A percentile compares a stretch with the other conserved stretches of the same genome.
phyloP scores from a whole-genome alignment of 495 filamentous ascomycete genomes.

The Trichocladium uniseriatum region DNA sequence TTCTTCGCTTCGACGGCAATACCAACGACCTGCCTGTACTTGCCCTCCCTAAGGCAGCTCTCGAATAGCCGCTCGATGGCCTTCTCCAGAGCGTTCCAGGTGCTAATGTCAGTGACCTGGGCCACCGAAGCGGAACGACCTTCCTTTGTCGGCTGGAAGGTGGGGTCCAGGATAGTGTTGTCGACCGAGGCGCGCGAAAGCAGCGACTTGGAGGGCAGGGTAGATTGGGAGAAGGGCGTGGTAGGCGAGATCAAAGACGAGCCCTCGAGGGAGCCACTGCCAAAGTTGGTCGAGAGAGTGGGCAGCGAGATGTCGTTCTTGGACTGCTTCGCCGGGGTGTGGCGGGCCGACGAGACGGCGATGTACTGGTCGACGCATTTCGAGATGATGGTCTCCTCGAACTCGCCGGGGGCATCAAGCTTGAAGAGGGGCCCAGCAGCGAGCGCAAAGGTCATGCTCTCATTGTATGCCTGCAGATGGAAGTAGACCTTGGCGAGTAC shows the following conservation, averaged over 20 bases:
- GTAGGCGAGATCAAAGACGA: constrained; percentile 74
- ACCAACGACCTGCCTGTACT: constrained; percentile 95
- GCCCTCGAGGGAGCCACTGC: constrained; percentile 48
- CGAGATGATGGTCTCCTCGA: constrained; percentile 96
- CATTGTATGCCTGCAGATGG: constrained; percentile 95
- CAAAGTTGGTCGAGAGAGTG: constrained; percentile 66
- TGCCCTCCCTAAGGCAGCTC: constrained; percentile 73
- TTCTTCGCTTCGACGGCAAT: constrained; percentile 95
- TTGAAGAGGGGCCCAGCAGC: constrained; percentile 93
- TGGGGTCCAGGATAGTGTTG: constrained; percentile 50
- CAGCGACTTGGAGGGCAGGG: constrained; percentile 85
- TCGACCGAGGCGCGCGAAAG: constrained; percentile 57
- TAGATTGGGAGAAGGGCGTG: constrained; percentile 87
- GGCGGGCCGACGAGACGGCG: constrained; percentile 63
- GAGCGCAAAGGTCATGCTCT: constrained; percentile 97
- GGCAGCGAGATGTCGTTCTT: constrained; percentile 46
- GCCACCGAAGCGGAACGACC: constrained; percentile 39
- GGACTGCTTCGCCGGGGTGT: constrained; percentile 40
- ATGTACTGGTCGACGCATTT: constrained; percentile 99
- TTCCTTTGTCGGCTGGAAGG: constrained; percentile 48
- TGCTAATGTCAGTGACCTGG: constrained; percentile 36
- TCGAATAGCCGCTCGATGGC: constrained; percentile 88
- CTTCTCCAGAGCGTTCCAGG: constrained; percentile 62
- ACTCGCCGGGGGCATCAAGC: constrained; percentile 84
- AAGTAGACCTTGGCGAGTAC: constrained; percentile 98